These are phyloP conservation scores for Rhytidhysteron rufulum DNA, from an alignment of 2,329 filamentous ascomycete species.

Conservation along the genomic window DNA sequence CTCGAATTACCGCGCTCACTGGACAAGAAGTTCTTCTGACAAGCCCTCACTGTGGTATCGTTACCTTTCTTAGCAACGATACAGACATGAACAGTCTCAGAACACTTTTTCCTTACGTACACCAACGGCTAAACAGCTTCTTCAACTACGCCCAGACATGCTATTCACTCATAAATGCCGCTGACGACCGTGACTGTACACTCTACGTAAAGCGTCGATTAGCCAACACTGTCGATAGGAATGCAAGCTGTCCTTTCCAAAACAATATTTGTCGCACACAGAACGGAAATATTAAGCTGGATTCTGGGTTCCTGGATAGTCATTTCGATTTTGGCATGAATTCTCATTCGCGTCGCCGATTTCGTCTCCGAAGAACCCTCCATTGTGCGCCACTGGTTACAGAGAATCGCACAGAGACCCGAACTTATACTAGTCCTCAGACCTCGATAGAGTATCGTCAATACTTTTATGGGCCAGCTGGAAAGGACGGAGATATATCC, in stretches of 20 bases:
- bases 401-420: conserved; percentile 7
- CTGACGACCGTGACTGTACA: neutral
- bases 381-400: conserved; percentile 20
- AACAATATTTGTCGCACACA: neutral
- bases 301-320: conserved; percentile 20
- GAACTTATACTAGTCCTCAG: neutral
- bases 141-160: neutral
- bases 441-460: neutral
- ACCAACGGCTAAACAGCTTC: neutral
- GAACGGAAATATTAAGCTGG: conserved; percentile 5
- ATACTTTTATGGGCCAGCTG: neutral
- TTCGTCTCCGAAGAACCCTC: conserved; percentile 15
- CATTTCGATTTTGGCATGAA: conserved; percentile 22
- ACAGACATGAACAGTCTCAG: neutral
- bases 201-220: neutral
- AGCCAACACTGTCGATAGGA: neutral
- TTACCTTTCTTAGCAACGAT: neutral
- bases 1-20: neutral
- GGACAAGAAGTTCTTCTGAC: neutral
- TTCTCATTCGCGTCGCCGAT: conserved; percentile 11
- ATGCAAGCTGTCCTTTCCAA: neutral
- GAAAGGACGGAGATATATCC: too few relatives aligned
- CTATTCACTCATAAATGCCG: neutral
- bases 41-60: neutral
- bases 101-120: neutral